Evolutionary conservation across 345 rosid species (phyloP).

Genomic region (Eucalyptus tenuipes): DNA sequence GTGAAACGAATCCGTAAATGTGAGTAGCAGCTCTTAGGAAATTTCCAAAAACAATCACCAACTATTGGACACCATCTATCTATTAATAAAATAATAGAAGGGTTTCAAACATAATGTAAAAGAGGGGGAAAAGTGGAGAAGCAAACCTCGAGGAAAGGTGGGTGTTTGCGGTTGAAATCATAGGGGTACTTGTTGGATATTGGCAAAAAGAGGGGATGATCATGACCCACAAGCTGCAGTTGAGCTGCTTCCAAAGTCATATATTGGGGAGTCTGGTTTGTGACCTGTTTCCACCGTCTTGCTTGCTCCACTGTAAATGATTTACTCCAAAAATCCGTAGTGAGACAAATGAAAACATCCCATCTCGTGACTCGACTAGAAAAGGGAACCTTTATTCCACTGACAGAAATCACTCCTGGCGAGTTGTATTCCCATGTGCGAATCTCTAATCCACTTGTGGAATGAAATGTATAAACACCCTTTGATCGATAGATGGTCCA

Average conservation of each 20-base stretch:
- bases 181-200: not conserved
- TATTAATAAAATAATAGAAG: not conserved
- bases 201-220: not conserved
- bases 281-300: not conserved
- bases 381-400: not conserved
- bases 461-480: not conserved
- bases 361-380: not conserved
- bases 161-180: not conserved
- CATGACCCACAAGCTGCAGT: not conserved
- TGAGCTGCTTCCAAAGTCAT: not conserved
- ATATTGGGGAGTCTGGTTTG: not conserved
- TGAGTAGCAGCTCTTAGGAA: not conserved
- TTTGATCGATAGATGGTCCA: not conserved
- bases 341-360: not conserved
- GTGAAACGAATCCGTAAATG: not conserved
- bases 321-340: not conserved
- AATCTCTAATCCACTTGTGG: not conserved
- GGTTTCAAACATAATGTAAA: not conserved
- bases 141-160: not conserved
- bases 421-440: not conserved
- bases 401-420: not conserved
- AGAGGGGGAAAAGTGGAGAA: not conserved
- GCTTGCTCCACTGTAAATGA: not conserved
- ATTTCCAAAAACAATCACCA: not conserved
- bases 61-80: not conserved